Percentiles rank a stretch among this genome's conserved stretches.
Conservation (phyloP, 306 rosid genomes). For the Ammopiptanthus mongolicus region DNA sequence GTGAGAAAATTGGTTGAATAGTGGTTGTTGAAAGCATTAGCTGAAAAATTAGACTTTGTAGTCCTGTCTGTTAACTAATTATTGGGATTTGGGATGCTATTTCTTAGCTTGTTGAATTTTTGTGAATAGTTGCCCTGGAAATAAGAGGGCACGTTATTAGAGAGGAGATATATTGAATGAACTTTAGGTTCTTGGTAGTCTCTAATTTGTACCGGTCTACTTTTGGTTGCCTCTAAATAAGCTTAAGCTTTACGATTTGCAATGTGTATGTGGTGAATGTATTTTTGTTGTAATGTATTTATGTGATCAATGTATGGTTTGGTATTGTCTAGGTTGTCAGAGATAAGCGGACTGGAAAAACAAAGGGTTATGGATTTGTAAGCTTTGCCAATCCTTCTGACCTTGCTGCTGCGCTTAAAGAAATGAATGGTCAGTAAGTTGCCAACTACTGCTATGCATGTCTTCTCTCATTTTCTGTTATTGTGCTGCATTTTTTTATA, state of each 20-base stretch:
- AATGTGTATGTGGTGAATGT: background rate
- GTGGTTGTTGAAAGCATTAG: background rate
- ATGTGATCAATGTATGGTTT: background rate
- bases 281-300: background rate
- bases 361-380: constrained; percentile 97
- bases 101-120: background rate
- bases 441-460: background rate
- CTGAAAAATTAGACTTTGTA: background rate
- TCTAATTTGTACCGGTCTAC: background rate
- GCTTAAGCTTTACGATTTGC: background rate
- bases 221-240: constrained; percentile 10
- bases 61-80: background rate
- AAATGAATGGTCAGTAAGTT: constrained; percentile 73
- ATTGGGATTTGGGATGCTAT: background rate
- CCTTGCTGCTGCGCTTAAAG: constrained; percentile 91
- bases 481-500: background rate
- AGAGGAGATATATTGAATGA: background rate
- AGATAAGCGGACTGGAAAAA: constrained; percentile 95
- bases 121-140: background rate
- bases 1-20: background rate
- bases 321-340: constrained; percentile 67
- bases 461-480: background rate
- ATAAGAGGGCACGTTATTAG: background rate
- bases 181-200: background rate
- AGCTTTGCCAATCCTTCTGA: constrained; percentile 83